Percentiles rank a stretch among this genome's conserved stretches.
Conservation (phyloP, 2,329 filamentous ascomycete species). For the Colletotrichum sp. region DNA sequence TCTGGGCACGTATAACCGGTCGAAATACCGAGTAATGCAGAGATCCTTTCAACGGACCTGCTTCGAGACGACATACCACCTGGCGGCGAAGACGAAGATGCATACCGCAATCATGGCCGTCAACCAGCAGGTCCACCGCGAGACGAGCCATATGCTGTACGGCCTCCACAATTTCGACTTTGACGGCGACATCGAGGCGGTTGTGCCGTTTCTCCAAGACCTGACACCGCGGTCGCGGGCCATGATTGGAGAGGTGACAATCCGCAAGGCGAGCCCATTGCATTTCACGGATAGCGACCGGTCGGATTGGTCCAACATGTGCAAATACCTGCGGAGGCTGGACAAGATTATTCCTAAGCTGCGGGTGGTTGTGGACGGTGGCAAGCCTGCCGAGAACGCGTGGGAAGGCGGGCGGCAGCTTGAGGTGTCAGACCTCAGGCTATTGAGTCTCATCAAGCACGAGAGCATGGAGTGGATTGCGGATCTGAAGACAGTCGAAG, state of each 20-base stretch:
- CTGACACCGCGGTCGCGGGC: constrained; percentile 53
- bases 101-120: constrained; percentile 51
- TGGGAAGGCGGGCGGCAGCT: constrained; percentile 56
- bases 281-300: constrained; percentile 54
- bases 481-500: constrained; percentile 55
- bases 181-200: constrained; percentile 62
- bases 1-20: constrained; percentile 27
- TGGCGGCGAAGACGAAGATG: constrained; percentile 45
- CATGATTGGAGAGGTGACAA: constrained; percentile 52
- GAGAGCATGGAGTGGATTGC: constrained; percentile 63
- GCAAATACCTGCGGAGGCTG: constrained; percentile 44
- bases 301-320: constrained; percentile 55
- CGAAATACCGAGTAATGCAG: constrained; percentile 46
- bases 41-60: constrained; percentile 43
- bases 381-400: constrained; percentile 49
- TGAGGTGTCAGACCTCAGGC: constrained; percentile 49
- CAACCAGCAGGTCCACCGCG: constrained; percentile 54
- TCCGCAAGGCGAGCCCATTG: constrained; percentile 61
- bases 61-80: constrained; percentile 60
- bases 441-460: constrained; percentile 47
- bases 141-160: constrained; percentile 63
- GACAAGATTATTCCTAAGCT: constrained; percentile 46
- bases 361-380: constrained; percentile 59
- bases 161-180: constrained; percentile 63
- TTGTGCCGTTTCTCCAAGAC: constrained; percentile 64